A percentile compares a stretch with the other conserved stretches of the same genome.
phyloP scores from a whole-genome alignment of 805 yeast species.

The Yarrowia deformans region DNA sequence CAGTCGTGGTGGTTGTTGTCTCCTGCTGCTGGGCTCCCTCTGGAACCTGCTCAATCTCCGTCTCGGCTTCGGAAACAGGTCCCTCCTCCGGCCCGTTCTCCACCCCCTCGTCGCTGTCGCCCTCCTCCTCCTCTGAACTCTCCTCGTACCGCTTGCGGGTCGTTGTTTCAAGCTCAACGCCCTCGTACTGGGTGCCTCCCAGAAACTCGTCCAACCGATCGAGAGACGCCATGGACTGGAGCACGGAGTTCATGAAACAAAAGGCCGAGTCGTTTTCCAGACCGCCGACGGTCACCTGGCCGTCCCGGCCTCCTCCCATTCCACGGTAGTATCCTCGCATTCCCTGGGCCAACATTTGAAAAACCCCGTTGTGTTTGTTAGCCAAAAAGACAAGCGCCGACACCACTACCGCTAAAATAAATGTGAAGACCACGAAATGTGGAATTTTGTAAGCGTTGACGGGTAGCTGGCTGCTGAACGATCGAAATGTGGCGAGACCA shows the following conservation, averaged over 20 bases:
- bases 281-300: slow-evolving; percentile 68
- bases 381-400: slow-evolving; percentile 28
- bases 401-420: slow-evolving; percentile 29
- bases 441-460: slow-evolving; percentile 8
- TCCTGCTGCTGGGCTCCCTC: background rate
- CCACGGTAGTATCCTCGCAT: slow-evolving; percentile 42
- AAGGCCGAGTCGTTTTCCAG: slow-evolving; percentile 90
- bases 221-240: slow-evolving; percentile 83
- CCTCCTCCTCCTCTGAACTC: slow-evolving; percentile 42
- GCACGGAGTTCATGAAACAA: slow-evolving; percentile 90
- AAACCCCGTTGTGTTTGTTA: slow-evolving; percentile 12
- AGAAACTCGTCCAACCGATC: slow-evolving; percentile 64
- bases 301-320: slow-evolving; percentile 43
- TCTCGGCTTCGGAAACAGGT: slow-evolving; percentile 20
- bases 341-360: slow-evolving; percentile 24
- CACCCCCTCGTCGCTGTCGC: slow-evolving; percentile 19
- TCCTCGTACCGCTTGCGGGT: slow-evolving; percentile 40
- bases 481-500: background rate
- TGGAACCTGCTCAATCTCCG: slow-evolving; percentile 3
- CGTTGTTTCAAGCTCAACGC: slow-evolving; percentile 40
- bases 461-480: background rate
- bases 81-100: slow-evolving; percentile 8
- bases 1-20: too few relatives aligned
- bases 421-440: slow-evolving; percentile 7
- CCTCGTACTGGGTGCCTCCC: slow-evolving; percentile 46